phyloP scores from a whole-genome alignment of 768 basidiomycete species.

The Collybia sp. region DNA sequence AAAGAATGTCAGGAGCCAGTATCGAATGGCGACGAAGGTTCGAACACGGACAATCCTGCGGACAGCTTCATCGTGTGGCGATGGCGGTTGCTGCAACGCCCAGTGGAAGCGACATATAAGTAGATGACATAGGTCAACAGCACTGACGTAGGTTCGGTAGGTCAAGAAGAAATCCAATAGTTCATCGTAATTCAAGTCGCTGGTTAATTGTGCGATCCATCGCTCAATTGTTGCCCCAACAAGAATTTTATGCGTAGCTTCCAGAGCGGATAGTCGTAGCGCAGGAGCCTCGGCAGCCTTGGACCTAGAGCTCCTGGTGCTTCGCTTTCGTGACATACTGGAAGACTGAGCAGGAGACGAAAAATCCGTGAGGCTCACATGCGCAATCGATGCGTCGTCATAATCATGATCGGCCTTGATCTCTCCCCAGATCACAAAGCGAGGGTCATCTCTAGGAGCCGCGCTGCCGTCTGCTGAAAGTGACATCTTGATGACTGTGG shows the following conservation, averaged over 20 bases:
- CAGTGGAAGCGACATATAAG: slow-evolving; percentile 88
- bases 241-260: slow-evolving; percentile 45
- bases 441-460: slow-evolving; percentile 80
- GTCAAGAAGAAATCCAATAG: slow-evolving; percentile 89
- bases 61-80: slow-evolving; percentile 60
- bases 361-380: slow-evolving; percentile 27
- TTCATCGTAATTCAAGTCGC: slow-evolving; percentile 82
- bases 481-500: slow-evolving; percentile 71
- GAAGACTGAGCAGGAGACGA: slow-evolving; percentile 22
- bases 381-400: slow-evolving; percentile 27
- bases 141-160: slow-evolving; percentile 79
- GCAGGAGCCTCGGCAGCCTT: slow-evolving; percentile 25
- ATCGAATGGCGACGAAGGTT: slow-evolving; percentile 86
- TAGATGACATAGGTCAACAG: slow-evolving; percentile 75
- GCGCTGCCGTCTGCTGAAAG: slow-evolving; percentile 61
- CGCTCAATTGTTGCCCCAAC: slow-evolving; percentile 90
- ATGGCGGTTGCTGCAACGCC: slow-evolving; percentile 56
- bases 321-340: slow-evolving; percentile 29
- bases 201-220: slow-evolving; percentile 89
- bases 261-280: slow-evolving; percentile 11
- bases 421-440: slow-evolving; percentile 90
- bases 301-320: slow-evolving; percentile 24
- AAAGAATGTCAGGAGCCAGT: slow-evolving; percentile 91
- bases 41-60: slow-evolving; percentile 79
- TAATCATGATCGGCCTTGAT: slow-evolving; percentile 26